Evolutionary conservation across 495 filamentous ascomycete genomes (phyloP), one percentile per base, ranked within the genome.

Genomic region (Lophium mytilinum): DNA sequence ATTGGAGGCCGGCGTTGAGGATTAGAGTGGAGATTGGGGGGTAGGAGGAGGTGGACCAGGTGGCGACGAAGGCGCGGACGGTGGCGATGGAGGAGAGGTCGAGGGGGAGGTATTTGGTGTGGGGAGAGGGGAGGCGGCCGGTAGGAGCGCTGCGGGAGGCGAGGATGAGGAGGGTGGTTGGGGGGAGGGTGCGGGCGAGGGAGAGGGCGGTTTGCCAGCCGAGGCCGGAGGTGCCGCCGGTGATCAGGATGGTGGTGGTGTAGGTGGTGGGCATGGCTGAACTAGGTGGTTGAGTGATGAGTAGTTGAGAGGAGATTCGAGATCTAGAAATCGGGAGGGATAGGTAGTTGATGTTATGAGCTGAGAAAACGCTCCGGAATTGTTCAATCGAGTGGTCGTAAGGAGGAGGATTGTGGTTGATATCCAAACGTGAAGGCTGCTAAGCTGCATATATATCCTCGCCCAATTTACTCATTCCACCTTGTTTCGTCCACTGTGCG

Each of bases 211-310:
- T 70, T 63, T 76, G 64, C 57, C 77, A 73, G 45, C 81, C 71
- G 14, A 81, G 61, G 9, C 77, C 77, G 3, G 73, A 75, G 39
- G 70, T 83, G 43, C 80, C 75, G 17, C 80, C 82, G 9, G 81
- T 85, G 12, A 84, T 63, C 21, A 85, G 55, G 48, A 83, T 73
- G 8, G 79, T 78, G 42, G 67, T 68, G 9, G 18, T 53, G 42
- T 57, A 58, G 7, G 47, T 58, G 33, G 63, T 30, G 6, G 24
- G 24, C 24, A 30, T 30, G 6, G 24, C 24, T 30, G 24, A 6
- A 6, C 3, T 30, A 6, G 24, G 24, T 30, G 24, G 24, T 6
- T 30, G 24, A 30, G 24, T 3, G 24, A 6, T 30, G 24, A 6
- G 24, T 30, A 6, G 24, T 6, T 30, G 24, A 30, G 24, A 30